These are phyloP conservation scores for Chaetomium fimeti DNA, from an alignment of 495 filamentous ascomycete species.

Conservation along the genomic window DNA sequence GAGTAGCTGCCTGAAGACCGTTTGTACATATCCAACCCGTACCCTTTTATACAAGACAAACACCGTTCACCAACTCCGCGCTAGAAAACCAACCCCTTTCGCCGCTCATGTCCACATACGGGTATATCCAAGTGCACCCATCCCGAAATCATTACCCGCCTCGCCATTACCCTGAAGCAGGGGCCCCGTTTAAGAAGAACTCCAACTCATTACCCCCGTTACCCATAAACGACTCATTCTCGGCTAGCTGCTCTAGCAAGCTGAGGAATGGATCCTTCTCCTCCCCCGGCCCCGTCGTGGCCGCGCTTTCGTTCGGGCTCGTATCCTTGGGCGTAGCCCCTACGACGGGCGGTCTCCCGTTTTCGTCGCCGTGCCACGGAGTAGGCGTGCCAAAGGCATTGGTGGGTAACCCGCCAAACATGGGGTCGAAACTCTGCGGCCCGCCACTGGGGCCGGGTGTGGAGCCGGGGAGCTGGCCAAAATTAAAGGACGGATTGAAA, in stretches of 20 bases:
- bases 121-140: conserved; percentile 9
- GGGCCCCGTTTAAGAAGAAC: conserved; percentile 56
- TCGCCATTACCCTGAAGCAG: conserved; percentile 10
- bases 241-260: conserved; percentile 74
- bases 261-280: conserved; percentile 81
- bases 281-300: conserved; percentile 35
- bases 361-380: conserved; percentile 38
- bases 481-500: conserved; percentile 34
- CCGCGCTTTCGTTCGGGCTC: conserved; percentile 44
- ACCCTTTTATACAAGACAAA: not conserved
- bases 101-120: conserved; percentile 3
- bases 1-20: too few relatives aligned
- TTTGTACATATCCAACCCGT: not conserved
- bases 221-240: conserved; percentile 62
- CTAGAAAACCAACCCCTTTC: not conserved
- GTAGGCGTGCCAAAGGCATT: conserved; percentile 48
- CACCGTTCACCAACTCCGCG: not conserved
- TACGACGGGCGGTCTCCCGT: conserved; percentile 9
- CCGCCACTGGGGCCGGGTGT: conserved; percentile 12
- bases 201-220: conserved; percentile 58
- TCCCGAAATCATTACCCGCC: not conserved
- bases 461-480: conserved; percentile 25
- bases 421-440: conserved; percentile 50
- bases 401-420: conserved; percentile 52
- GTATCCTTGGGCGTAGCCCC: conserved; percentile 40